Base-by-base conservation (phyloP, 257 asterid genomes). In the Primulina huaijiensis region DNA sequence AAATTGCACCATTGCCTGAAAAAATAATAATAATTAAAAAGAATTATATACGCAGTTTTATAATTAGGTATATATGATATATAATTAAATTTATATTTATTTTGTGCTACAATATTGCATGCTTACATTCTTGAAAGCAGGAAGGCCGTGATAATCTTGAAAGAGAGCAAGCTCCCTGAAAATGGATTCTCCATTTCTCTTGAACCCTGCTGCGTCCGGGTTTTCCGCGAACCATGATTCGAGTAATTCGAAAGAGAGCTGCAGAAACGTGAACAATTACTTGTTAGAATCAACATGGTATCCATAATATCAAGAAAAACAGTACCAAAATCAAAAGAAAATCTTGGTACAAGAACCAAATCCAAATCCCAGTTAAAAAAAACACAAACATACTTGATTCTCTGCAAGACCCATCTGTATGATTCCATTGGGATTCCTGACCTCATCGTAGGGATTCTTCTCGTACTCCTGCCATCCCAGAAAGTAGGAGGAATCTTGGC, bases 121-220 rank as follows among this genome's bases (percentile, higher is more conserved):
- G 74, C 69, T 72, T 77, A 83, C 87, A 56, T 80, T 80, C 72
- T 83, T 84, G 78, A 84, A 84, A 64, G 67, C 70, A 43, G 83
- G 85, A n/a, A 84, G 85, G 67, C 95, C 95, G 63, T 83, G 86
- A 46, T 88, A 88, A 73, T 88, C 95, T 79, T 88, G 95, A 69
- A 83, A 85, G 30, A 88, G 83, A 74, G 95, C 95, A 37, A 88
- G 95, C 70, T 88, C 89, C 68, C 86, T 74, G 79, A 88, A 83
- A 63, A 77, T 74, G 64, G 91, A 85, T 7, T 77, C 77, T 62
- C 89, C 95, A 27, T 76, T 65, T 70, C 81, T 75, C 77, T 78
- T 82, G 71, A 85, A 82, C 43, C 81, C 77, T 10, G 86, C 86
- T 2, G 88, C 85, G 6, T 85, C 88, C 0, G 95, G 89, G 9